These are phyloP conservation scores for Mycosarcoma maydis DNA, from an alignment of 1,284 basidiomycete species.

Conservation along the genomic window DNA sequence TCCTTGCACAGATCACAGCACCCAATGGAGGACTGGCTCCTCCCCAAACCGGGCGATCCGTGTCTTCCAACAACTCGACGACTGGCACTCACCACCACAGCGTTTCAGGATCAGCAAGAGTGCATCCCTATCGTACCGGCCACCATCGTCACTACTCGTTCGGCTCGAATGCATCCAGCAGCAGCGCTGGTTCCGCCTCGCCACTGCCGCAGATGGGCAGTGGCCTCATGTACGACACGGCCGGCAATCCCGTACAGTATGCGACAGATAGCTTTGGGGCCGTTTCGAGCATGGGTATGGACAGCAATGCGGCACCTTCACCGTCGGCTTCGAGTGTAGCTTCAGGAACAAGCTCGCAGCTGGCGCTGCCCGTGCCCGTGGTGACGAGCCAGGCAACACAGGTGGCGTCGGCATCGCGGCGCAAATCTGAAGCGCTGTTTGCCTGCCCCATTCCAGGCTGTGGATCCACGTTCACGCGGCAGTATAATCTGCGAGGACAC, in stretches of 20 bases:
- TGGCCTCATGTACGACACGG: slow-evolving; percentile 21
- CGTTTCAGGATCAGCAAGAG: slow-evolving; percentile 27
- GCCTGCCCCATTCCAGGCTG: slow-evolving; percentile 93
- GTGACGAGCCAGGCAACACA: slow-evolving; percentile 95
- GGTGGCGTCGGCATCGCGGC: slow-evolving; percentile 84
- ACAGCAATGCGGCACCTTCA: slow-evolving; percentile 18
- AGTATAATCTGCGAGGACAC: slow-evolving; percentile 77
- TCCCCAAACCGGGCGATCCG: slow-evolving; percentile 36
- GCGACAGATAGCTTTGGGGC: slow-evolving; percentile 16
- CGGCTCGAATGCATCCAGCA: slow-evolving; percentile 46
- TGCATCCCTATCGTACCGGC: slow-evolving; percentile 42
- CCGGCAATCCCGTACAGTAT: slow-evolving; percentile 36
- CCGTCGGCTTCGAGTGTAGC: slow-evolving; percentile 28
- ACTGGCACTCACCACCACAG: slow-evolving; percentile 19
- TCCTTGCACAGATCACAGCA: slow-evolving; percentile 53
- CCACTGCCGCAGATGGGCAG: slow-evolving; percentile 27
- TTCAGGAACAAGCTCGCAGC: slow-evolving; percentile 28
- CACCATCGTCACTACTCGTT: slow-evolving; percentile 53
- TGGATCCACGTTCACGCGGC: slow-evolving; percentile 78
- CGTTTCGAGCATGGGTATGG: slow-evolving; percentile 13
- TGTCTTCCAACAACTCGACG: slow-evolving; percentile 22
- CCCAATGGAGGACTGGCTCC: slow-evolving; percentile 58
- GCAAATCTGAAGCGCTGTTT: slow-evolving; percentile 89
- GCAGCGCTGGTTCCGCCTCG: slow-evolving; percentile 37
- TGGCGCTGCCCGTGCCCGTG: slow-evolving; percentile 43